Evolutionary conservation across 2,329 filamentous ascomycete genomes (phyloP).

Genomic region (Venturia asperata): DNA sequence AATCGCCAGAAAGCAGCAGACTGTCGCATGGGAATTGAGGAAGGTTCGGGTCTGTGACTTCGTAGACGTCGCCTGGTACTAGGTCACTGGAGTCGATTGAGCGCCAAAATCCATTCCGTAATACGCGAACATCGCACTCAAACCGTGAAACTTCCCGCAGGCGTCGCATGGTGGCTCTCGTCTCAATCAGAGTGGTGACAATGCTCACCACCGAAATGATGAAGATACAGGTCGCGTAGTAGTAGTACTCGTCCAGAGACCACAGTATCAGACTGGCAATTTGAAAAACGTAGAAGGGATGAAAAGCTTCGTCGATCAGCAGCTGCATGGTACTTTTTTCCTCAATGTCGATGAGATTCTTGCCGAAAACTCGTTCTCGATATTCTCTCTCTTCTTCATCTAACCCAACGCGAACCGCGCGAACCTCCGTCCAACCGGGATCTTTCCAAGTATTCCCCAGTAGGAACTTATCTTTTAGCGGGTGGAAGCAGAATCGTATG

Average conservation of each 20-base stretch:
- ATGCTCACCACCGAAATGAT: conserved; percentile 92
- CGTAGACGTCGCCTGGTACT: conserved; percentile 92
- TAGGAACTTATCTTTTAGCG: conserved; percentile 79
- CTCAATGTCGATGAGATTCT: conserved; percentile 86
- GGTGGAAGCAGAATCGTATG: conserved; percentile 86
- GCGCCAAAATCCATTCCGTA: conserved; percentile 93
- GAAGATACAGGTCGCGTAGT: conserved; percentile 93
- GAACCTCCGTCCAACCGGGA: conserved; percentile 74
- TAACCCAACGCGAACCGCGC: conserved; percentile 67
- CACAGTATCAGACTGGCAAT: conserved; percentile 88
- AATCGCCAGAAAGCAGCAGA: conserved; percentile 83
- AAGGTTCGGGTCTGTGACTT: conserved; percentile 87
- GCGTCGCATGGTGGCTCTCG: conserved; percentile 82
- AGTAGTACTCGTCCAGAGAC: conserved; percentile 96
- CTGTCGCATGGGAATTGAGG: conserved; percentile 88
- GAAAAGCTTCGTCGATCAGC: conserved; percentile 88
- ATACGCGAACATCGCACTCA: conserved; percentile 88
- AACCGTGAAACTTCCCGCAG: conserved; percentile 88
- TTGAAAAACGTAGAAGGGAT: conserved; percentile 98
- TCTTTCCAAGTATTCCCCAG: conserved; percentile 91
- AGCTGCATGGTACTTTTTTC: conserved; percentile 79
- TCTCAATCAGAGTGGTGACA: conserved; percentile 80
- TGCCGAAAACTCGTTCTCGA: conserved; percentile 79
- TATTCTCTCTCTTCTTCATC: conserved; percentile 81
- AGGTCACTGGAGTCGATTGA: conserved; percentile 79